phyloP scores from a whole-genome alignment of 106 monocot species.

The Alisma plantagoaquatica region DNA sequence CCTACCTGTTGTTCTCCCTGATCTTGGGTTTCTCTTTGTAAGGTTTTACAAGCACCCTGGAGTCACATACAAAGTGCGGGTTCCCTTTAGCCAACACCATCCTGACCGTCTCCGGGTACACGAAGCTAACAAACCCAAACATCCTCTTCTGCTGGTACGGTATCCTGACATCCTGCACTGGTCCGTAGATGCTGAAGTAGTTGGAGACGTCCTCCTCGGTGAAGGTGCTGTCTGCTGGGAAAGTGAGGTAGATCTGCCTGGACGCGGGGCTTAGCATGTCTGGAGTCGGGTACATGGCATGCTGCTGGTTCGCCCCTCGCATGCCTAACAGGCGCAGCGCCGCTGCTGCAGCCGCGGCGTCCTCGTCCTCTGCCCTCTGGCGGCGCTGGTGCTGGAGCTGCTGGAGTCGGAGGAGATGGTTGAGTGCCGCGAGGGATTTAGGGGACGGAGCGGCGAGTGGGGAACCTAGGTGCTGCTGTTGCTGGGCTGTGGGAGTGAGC shows the following conservation, averaged over 20 bases:
- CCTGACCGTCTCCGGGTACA: conserved; percentile 90
- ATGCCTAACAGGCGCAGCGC: too few species aligned
- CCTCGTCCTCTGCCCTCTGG: too few species aligned
- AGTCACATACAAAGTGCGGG: conserved; percentile 89
- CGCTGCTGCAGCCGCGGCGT: conserved; percentile 41
- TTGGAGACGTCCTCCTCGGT: conserved; percentile 7
- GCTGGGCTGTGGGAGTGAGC: conserved; percentile 18
- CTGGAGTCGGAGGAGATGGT: conserved; percentile 40
- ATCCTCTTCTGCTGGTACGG: conserved; percentile 94
- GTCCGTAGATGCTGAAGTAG: conserved; percentile 76
- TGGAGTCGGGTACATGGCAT: conserved; percentile 32
- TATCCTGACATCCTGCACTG: conserved; percentile 89
- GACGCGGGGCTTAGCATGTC: conserved; percentile 15
- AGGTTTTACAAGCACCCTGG: conserved; percentile 83
- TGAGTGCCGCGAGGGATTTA: conserved; percentile 29
- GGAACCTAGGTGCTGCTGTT: too few species aligned
- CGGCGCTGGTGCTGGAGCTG: conserved; percentile 65
- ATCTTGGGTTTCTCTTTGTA: conserved; percentile 98
- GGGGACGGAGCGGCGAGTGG: too few species aligned
- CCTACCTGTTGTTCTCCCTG: conserved; percentile 91
- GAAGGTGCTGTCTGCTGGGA: conserved; percentile 8
- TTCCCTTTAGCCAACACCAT: conserved; percentile 90
- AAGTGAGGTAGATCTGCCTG: conserved; percentile 14
- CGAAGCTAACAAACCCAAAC: conserved; percentile 93
- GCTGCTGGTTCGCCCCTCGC: conserved; percentile 22